Percentiles rank a stretch among this genome's conserved stretches.
These are phyloP conservation scores for Solanum megistacrolobum DNA, from an alignment of 257 asterid species.

Conservation along the genomic window DNA sequence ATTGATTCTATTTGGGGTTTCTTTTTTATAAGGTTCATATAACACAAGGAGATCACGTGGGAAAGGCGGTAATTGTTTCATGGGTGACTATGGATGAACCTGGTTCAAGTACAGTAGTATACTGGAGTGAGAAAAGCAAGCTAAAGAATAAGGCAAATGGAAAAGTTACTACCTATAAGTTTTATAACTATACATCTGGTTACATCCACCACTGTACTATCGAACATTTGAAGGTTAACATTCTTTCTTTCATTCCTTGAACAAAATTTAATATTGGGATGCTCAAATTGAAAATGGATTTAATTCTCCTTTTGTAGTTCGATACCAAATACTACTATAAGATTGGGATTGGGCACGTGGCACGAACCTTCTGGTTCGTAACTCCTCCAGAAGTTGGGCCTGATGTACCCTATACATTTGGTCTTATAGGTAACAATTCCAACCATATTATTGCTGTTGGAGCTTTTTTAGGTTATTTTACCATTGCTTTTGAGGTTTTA, in stretches of 20 bases:
- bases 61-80: conserved; percentile 76
- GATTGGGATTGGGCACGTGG: conserved; percentile 43
- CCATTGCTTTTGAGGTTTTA: neutral
- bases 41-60: conserved; percentile 83
- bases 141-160: conserved; percentile 32
- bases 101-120: conserved; percentile 41
- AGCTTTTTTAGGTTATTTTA: neutral
- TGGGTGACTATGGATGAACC: conserved; percentile 74
- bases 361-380: conserved; percentile 59
- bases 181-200: conserved; percentile 67
- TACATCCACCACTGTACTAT: conserved; percentile 65
- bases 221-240: conserved; percentile 34
- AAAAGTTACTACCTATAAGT: conserved; percentile 32
- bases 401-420: conserved; percentile 75
- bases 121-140: conserved; percentile 42
- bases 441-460: neutral
- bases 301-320: conserved; percentile 24
- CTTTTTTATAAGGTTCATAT: conserved; percentile 51
- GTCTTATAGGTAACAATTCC: conserved; percentile 57
- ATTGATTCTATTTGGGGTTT: neutral
- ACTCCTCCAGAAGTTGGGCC: conserved; percentile 85
- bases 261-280: neutral
- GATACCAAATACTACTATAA: conserved; percentile 68
- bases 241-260: neutral
- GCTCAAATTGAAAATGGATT: neutral